Evolutionary conservation across 148 eudicot genomes (phyloP), one percentile per base, ranked within the genome.

Genomic region (Rhododendron vialii): DNA sequence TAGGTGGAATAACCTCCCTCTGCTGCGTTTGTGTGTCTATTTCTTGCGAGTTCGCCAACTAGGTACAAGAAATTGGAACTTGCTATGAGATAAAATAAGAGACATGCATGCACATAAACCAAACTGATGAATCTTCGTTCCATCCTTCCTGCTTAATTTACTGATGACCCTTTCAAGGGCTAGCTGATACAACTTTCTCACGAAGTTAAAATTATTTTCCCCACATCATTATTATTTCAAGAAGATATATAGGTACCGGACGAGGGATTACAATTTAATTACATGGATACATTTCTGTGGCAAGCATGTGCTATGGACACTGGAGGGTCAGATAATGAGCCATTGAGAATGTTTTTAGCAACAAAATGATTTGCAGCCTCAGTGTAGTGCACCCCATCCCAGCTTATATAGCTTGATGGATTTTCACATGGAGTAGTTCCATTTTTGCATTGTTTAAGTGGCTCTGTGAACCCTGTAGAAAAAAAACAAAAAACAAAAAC

Each of bases 291-390:
- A 28, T 28, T 67, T 67, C 28, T 26, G 67, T 67, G 74, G 74
- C 74, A 67, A 67, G 74, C 74, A 67, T 67, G 10, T 67, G 74
- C 5, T 26, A 67, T 26, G 74, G 74, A 67, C 28, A 28, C 17
- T 67, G 82, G 82, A 80, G 82, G 63, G 38, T 80, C 63, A 4
- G 82, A 80, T 4, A 51, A 80, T 12, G 63, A 80, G 11, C 82
- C 82, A 7, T 51, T 51, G 63, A 80, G 36, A 30, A 80, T 48
- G 24, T 0, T 13, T 28, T 80, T 50, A 7, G 63, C 82, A 28
- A 80, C 36, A 55, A 48, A 18, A 26, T 20, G 82, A 15, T 80
- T 80, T 50, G 61, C 82, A 50, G 82, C 82, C 36, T 80, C 82
- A 13, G 82, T 50, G 22, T 80, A 80, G 24, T 80, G 82, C 3